phyloP scores from a whole-genome alignment of 2,329 filamentous ascomycete genomes.

The Ramularia endophylla region DNA sequence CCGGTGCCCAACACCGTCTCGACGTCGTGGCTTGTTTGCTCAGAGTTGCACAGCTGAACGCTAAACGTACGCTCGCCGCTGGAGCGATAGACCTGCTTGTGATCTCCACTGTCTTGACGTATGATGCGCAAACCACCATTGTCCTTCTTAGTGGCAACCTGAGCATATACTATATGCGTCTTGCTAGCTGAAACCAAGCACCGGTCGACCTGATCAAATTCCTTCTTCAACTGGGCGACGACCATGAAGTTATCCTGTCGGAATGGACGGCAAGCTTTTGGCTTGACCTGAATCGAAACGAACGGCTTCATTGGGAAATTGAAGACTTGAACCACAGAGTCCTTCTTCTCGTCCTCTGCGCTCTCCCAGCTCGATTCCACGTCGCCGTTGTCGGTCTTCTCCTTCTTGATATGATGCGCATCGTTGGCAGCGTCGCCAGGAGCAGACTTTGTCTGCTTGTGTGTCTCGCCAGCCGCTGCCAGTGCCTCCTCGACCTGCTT shows the following conservation, averaged over 20 bases:
- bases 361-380: slow-evolving; percentile 69
- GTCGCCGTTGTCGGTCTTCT: slow-evolving; percentile 57
- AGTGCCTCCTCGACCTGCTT: slow-evolving; percentile 62
- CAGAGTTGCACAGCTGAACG: slow-evolving; percentile 70
- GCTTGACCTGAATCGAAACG: slow-evolving; percentile 73
- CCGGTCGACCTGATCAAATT: slow-evolving; percentile 95
- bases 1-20: slow-evolving; percentile 89
- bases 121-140: slow-evolving; percentile 90
- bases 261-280: slow-evolving; percentile 51
- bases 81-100: slow-evolving; percentile 86
- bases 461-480: slow-evolving; percentile 43
- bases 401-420: slow-evolving; percentile 53
- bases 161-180: slow-evolving; percentile 88
- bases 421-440: slow-evolving; percentile 18
- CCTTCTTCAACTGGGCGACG: slow-evolving; percentile 91
- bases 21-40: slow-evolving; percentile 50
- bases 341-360: slow-evolving; percentile 68
- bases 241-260: slow-evolving; percentile 79
- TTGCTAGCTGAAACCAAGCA: slow-evolving; percentile 85
- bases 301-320: slow-evolving; percentile 97
- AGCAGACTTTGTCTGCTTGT: slow-evolving; percentile 37
- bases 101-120: slow-evolving; percentile 84
- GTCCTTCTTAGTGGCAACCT: slow-evolving; percentile 59
- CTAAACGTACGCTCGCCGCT: slow-evolving; percentile 94
- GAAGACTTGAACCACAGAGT: slow-evolving; percentile 64